Conservation (phyloP, 371 early-diverging fungal genomes). For the Racocetra persica region DNA sequence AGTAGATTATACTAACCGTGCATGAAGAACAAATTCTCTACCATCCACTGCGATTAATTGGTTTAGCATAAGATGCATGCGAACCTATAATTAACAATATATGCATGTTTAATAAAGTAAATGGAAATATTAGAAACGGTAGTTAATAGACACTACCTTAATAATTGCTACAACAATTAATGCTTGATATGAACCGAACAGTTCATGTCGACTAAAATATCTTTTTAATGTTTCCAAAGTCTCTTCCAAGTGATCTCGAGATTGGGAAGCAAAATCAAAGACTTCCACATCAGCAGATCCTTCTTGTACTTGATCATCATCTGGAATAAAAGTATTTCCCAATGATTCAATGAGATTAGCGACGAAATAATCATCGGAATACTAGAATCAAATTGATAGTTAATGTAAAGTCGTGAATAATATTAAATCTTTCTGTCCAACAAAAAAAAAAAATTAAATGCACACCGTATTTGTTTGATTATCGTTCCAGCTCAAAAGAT, state of each 20-base stretch:
- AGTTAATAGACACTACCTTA: constrained; percentile 56
- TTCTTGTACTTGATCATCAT: constrained; percentile 54
- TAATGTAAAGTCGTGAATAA: background rate
- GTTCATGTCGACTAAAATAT: constrained; percentile 77
- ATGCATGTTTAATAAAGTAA: too few species aligned
- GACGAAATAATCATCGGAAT: constrained; percentile 84
- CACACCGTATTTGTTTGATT: constrained; percentile 84
- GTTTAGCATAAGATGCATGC: constrained; percentile 61
- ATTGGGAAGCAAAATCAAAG: constrained; percentile 46
- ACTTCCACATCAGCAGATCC: constrained; percentile 34
- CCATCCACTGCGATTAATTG: constrained; percentile 66
- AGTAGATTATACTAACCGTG: constrained; percentile 47
- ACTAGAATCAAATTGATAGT: constrained; percentile 48
- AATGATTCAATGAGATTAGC: constrained; percentile 75
- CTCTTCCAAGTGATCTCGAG: constrained; percentile 49
- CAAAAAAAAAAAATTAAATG: constrained; percentile 35
- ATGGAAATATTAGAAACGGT: too few species aligned
- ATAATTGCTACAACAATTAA: constrained; percentile 82
- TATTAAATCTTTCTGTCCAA: constrained; percentile 20
- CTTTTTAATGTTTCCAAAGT: constrained; percentile 80
- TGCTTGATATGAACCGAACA: constrained; percentile 89
- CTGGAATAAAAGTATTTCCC: constrained; percentile 71
- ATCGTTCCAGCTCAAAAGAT: constrained; percentile 87
- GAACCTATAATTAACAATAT: too few species aligned
- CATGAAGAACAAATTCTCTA: constrained; percentile 66